Percentiles rank a stretch among this genome's conserved stretches.
Conservation (phyloP, 2,329 filamentous ascomycete species). For the Fusarium begoniae region DNA sequence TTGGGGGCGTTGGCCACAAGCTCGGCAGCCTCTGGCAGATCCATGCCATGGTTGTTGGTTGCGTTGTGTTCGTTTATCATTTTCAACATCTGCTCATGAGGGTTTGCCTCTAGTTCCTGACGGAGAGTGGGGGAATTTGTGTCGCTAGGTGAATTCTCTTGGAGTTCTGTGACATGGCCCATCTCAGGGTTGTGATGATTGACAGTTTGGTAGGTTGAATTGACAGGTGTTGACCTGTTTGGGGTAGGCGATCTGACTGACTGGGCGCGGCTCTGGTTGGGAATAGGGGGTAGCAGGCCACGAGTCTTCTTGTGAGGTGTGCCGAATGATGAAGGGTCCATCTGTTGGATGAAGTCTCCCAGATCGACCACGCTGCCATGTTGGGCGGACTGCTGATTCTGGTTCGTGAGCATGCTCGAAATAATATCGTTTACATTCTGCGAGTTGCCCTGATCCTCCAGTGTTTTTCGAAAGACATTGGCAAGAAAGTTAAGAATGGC, state of each 20-base stretch:
- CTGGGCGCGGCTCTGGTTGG: conserved; percentile 47
- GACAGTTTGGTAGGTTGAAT: conserved; percentile 38
- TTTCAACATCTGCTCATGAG: conserved; percentile 71
- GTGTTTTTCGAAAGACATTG: conserved; percentile 92
- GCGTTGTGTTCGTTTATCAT: conserved; percentile 73
- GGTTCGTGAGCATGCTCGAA: conserved; percentile 73
- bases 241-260: conserved; percentile 38
- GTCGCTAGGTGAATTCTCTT: conserved; percentile 61
- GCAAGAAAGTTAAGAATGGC: conserved; percentile 97
- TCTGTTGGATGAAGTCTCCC: conserved; percentile 64
- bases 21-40: conserved; percentile 61
- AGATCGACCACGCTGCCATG: conserved; percentile 70
- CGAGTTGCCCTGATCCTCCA: conserved; percentile 81
- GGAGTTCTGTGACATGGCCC: conserved; percentile 69
- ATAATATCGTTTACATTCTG: conserved; percentile 88
- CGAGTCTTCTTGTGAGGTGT: conserved; percentile 61
- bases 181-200: conserved; percentile 54
- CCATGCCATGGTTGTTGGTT: conserved; percentile 56
- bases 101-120: conserved; percentile 65
- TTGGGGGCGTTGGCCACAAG: conserved; percentile 64
- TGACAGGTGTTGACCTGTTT: conserved; percentile 19
- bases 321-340: conserved; percentile 51
- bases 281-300: conserved; percentile 65
- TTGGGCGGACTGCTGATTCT: conserved; percentile 55
- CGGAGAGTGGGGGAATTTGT: conserved; percentile 60